These are phyloP conservation scores for Psilocybe sp. DNA, from an alignment of 768 basidiomycete genomes.

Conservation along the genomic window DNA sequence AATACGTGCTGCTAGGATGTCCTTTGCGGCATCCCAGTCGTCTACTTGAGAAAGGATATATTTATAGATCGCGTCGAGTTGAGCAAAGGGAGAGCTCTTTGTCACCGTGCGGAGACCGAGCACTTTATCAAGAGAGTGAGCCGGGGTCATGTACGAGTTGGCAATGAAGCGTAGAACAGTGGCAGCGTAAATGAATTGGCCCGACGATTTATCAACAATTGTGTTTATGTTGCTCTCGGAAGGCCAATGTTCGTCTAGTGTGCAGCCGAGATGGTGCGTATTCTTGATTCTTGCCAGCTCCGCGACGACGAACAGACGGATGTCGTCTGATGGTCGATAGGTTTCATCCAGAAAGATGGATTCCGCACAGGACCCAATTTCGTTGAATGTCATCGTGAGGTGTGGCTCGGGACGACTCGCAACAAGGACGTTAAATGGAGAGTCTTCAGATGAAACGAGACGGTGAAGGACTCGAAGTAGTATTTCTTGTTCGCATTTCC, in stretches of 20 bases:
- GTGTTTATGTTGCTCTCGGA: background rate
- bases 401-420: background rate
- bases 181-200: conserved; percentile 3
- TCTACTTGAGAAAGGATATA: too few relatives aligned
- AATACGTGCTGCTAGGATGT: too few relatives aligned
- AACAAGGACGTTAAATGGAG: background rate
- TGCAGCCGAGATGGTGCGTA: background rate
- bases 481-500: background rate
- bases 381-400: background rate
- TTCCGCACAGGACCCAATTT: background rate
- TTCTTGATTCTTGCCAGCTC: background rate
- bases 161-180: too few relatives aligned
- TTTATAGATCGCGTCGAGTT: too few relatives aligned
- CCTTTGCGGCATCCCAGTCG: too few relatives aligned
- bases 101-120: too few relatives aligned
- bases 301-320: background rate
- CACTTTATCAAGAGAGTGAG: too few relatives aligned
- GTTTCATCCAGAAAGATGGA: background rate
- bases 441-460: background rate
- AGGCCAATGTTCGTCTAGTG: background rate
- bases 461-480: background rate
- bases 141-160: too few relatives aligned
- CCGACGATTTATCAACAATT: background rate
- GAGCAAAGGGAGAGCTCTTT: too few relatives aligned
- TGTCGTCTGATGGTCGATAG: background rate